A percentile compares a stretch with the other conserved stretches of the same genome.
phyloP scores from a whole-genome alignment of 2,329 filamentous ascomycete genomes.

The Decorospora gaudefroyi region DNA sequence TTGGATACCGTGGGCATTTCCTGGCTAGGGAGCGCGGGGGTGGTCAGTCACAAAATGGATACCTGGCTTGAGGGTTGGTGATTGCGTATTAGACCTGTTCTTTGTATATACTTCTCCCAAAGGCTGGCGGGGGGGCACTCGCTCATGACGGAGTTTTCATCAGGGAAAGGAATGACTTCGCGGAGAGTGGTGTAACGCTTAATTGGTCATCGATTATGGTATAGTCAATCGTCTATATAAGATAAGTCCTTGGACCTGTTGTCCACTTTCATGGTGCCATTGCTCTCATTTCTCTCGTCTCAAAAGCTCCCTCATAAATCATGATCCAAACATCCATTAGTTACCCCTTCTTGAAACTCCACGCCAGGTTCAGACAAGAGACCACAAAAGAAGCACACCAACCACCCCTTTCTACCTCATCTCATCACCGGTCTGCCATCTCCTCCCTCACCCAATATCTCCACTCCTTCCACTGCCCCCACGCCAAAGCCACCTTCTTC shows the following conservation, averaged over 20 bases:
- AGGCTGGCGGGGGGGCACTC: too few species aligned
- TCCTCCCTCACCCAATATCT: conserved; percentile 67
- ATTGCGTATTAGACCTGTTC: neutral
- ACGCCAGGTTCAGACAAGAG: neutral
- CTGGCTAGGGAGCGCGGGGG: neutral
- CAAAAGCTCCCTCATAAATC: neutral
- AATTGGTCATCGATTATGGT: neutral
- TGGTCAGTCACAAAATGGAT: neutral
- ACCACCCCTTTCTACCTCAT: neutral
- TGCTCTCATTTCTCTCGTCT: too few species aligned
- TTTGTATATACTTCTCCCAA: conserved; percentile 2
- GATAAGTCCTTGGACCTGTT: too few species aligned
- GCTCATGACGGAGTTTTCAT: neutral
- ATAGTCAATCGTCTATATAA: too few species aligned
- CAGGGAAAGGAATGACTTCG: too few species aligned
- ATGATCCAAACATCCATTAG: neutral
- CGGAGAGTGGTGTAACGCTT: neutral
- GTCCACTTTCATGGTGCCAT: neutral
- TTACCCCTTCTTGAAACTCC: too few species aligned
- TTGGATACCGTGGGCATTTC: conserved; percentile 1
- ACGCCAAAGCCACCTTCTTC: conserved; percentile 71
- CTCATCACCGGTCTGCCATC: conserved; percentile 16
- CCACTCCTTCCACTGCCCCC: conserved; percentile 78
- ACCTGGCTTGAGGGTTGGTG: too few species aligned
- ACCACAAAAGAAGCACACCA: neutral